A percentile compares a stretch with the other conserved stretches of the same genome.
phyloP scores from a whole-genome alignment of 2,329 filamentous ascomycete species.

The Stachybotrys chlorohalonatus region DNA sequence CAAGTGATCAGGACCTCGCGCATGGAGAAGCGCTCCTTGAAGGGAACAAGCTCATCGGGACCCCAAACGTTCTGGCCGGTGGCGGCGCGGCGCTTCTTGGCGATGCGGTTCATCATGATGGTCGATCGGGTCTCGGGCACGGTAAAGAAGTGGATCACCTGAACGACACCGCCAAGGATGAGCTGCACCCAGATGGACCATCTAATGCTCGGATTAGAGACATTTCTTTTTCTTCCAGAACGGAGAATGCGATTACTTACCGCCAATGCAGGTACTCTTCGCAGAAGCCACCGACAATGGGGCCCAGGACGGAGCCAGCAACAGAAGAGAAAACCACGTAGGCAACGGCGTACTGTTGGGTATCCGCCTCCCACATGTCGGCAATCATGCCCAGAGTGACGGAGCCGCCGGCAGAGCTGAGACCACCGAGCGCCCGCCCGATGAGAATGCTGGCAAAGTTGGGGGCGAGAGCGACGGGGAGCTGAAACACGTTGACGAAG shows the following conservation, averaged over 20 bases:
- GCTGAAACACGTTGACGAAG: constrained; percentile 69
- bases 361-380: constrained; percentile 62
- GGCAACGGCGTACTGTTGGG: constrained; percentile 67
- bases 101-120: constrained; percentile 70
- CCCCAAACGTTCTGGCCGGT: constrained; percentile 57
- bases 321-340: constrained; percentile 74
- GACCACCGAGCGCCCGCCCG: constrained; percentile 59
- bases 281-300: constrained; percentile 70
- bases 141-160: constrained; percentile 55
- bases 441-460: constrained; percentile 65
- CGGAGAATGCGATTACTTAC: constrained; percentile 21
- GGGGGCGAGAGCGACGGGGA: constrained; percentile 62
- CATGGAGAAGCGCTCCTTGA: constrained; percentile 47
- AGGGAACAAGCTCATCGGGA: constrained; percentile 60
- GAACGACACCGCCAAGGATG: constrained; percentile 64
- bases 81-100: constrained; percentile 60
- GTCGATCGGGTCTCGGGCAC: constrained; percentile 74
- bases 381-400: constrained; percentile 70
- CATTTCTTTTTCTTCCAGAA: background rate
- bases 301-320: constrained; percentile 66
- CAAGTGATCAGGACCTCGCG: constrained; percentile 48
- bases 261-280: constrained; percentile 60
- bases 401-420: constrained; percentile 63
- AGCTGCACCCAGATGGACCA: constrained; percentile 80
- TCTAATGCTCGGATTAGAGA: constrained; percentile 11